Base-by-base conservation (phyloP, 805 yeast genomes). In the Candida takata region DNA sequence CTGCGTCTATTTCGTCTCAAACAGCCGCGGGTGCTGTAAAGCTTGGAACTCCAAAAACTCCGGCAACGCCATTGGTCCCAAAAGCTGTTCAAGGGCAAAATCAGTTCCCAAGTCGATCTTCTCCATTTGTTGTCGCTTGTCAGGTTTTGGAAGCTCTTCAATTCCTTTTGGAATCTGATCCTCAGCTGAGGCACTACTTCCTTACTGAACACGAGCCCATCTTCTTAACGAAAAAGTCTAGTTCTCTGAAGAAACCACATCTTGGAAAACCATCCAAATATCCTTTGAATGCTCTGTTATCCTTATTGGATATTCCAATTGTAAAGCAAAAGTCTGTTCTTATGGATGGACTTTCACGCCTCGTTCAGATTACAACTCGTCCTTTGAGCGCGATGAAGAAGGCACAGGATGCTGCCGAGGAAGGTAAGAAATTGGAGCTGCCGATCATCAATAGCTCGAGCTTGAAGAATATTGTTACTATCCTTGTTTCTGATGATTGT, bases 401-500 rank as follows among this genome's bases (percentile, higher is more conserved):
- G 33, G 61, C 60, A n/a, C 55, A 62, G 17, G 60, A 58, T 14
- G 38, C 54, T 2, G 38, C 31, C 9, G 42, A 37, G 8, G 45
- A 38, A 10, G 43, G 34, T 33, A 51, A 44, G 30, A 60, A 54
- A 33, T 51, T 61, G 29, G 67, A 67, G 23, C 62, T 81, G 2
- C 94, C 95, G 3, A 57, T 60, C 28, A 74, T 88, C 45, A 79
- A 84, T 1, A 76, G 72, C 27, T 58, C 65, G 15, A 79, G 79
- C 44, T 64, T 85, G 49, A 70, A 74, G 32, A 70, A 69, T 42
- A 65, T 86, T 23, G 79, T 84, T 12, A 69, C 76, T 16, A 76
- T 84, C 23, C 65, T 88, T 35, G 74, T 80, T 5, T 74, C 90
- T 1, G 85, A 84, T 51, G 95, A 88, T 37, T 86, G 96, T 52